Conservation (phyloP, 2,329 filamentous ascomycete genomes). For the Chaetothyriales sp. region DNA sequence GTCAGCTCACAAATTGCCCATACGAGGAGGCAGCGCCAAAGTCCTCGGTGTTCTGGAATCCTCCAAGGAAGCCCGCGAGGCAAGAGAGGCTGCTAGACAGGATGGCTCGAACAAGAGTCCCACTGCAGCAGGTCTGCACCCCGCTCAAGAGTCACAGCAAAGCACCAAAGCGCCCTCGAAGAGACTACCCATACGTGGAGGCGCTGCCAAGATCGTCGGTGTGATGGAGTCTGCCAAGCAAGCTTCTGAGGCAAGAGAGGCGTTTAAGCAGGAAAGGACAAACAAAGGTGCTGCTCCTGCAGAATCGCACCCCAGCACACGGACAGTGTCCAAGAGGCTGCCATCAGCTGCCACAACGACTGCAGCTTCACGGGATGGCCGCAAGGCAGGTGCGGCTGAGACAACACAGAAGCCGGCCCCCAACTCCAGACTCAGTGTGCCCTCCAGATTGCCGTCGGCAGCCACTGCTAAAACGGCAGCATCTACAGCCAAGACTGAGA, state of each 20-base stretch:
- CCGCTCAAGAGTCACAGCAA: constrained; percentile 5
- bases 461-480: constrained; percentile 27
- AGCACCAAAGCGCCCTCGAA: constrained; percentile 3
- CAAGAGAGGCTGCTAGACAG: constrained; percentile 14
- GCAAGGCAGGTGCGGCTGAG: constrained; percentile 9
- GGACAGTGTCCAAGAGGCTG: constrained; percentile 1
- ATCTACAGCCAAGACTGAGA: constrained; percentile 22
- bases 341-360: constrained; percentile 2
- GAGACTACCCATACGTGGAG: constrained; percentile 3
- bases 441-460: constrained; percentile 27
- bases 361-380: constrained; percentile 4
- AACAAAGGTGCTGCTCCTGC: neutral
- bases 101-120: neutral
- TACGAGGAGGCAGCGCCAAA: constrained; percentile 14
- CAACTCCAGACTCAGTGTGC: constrained; percentile 18
- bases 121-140: constrained; percentile 8
- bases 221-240: constrained; percentile 19
- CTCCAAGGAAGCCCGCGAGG: constrained; percentile 18
- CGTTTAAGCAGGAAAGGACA: constrained; percentile 10
- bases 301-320: neutral
- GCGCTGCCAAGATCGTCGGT: constrained; percentile 18
- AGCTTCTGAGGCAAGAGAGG: constrained; percentile 17
- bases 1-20: neutral
- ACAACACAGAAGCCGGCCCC: constrained; percentile 15
- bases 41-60: constrained; percentile 19